A percentile compares a stretch with the other conserved stretches of the same genome.
Evolutionary conservation across 1,139 yeast species (phyloP).

Genomic region (Blastobotrys elegans): DNA sequence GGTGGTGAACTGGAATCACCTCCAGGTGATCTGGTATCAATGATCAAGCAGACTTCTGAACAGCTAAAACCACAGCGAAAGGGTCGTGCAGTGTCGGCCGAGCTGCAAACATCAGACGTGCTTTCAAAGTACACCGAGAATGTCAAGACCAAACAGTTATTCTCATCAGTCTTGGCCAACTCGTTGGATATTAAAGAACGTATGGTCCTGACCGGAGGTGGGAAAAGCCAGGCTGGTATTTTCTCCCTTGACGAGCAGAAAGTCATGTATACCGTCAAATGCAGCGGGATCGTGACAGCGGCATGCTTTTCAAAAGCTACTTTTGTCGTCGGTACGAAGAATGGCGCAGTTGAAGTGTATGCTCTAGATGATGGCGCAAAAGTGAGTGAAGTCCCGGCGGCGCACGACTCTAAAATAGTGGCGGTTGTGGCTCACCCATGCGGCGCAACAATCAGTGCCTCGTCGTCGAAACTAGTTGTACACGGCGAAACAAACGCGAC

Average conservation of each 20-base stretch:
- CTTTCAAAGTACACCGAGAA: background rate
- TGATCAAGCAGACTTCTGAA: background rate
- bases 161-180: conserved; percentile 21
- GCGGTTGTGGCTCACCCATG: background rate
- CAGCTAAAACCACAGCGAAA: conserved; percentile 4
- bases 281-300: conserved; percentile 27
- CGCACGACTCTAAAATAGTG: background rate
- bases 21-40: background rate
- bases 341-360: conserved; percentile 23
- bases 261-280: conserved; percentile 14
- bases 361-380: background rate
- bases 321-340: conserved; percentile 22
- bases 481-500: background rate
- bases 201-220: conserved; percentile 27
- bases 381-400: background rate
- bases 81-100: background rate
- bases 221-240: conserved; percentile 25
- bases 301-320: conserved; percentile 20
- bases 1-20: background rate
- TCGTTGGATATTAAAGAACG: conserved; percentile 16
- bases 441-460: background rate
- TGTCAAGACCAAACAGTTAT: conserved; percentile 25
- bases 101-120: background rate
- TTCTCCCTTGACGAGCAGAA: conserved; percentile 17
- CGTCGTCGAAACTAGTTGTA: background rate